Evolutionary conservation across 768 basidiomycete genomes (phyloP).

Genomic region (Tricholoma hemisulphureum): DNA sequence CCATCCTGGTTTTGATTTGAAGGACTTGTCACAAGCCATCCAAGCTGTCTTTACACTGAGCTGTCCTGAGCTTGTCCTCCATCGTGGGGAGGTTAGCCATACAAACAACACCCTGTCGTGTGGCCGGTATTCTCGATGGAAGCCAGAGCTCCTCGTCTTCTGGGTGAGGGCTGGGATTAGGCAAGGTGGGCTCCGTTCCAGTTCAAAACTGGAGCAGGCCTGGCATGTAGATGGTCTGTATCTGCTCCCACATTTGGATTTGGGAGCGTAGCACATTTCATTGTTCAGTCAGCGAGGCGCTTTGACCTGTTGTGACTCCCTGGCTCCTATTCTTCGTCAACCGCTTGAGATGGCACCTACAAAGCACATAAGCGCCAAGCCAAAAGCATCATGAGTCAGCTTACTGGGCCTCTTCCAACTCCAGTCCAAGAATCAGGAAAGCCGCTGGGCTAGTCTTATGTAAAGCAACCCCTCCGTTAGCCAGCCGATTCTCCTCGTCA

Average conservation of each 20-base stretch:
- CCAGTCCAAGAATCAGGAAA: slow-evolving; percentile 16
- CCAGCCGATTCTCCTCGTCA: slow-evolving; percentile 1
- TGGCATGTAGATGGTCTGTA: slow-evolving; percentile 15
- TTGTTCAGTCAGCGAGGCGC: slow-evolving; percentile 11
- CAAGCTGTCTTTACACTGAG: slow-evolving; percentile 23
- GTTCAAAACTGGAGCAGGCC: slow-evolving; percentile 13
- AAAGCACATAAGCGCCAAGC: background rate
- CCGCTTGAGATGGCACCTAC: background rate
- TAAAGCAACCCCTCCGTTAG: background rate
- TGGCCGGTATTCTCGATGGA: no score
- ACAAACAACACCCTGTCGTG: background rate
- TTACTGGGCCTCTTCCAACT: slow-evolving; percentile 19
- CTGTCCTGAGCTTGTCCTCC: slow-evolving; percentile 19
- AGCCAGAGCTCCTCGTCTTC: no score
- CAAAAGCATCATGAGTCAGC: background rate
- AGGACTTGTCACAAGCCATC: slow-evolving; percentile 15
- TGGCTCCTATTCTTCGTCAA: background rate
- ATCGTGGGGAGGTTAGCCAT: slow-evolving; percentile 5
- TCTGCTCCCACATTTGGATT: slow-evolving; percentile 13
- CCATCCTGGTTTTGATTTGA: slow-evolving; percentile 11
- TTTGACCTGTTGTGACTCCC: background rate
- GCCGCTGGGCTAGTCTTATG: slow-evolving; percentile 9
- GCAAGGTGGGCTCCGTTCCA: background rate
- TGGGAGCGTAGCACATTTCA: slow-evolving; percentile 4
- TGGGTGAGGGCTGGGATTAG: background rate